Evolutionary conservation across 129 eudicot species (phyloP), one percentile per base, ranked within the genome.

Genomic region (Centrapalus pauciflorus): DNA sequence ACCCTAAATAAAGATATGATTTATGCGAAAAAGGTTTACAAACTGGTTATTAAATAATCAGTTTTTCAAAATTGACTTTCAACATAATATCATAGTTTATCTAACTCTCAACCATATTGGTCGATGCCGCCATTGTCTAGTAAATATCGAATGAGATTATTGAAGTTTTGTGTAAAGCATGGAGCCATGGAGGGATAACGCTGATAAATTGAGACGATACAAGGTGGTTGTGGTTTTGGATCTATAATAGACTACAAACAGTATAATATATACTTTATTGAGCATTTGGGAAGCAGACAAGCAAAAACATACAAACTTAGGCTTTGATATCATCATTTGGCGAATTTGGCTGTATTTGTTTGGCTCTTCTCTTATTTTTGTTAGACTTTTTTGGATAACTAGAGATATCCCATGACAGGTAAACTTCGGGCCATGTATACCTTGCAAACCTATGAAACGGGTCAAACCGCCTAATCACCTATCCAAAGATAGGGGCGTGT

Each of bases 271-370:
- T 2, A 25, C 5, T 5, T 29, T 48, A 48, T 30, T 9, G 13
- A 19, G 16, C 28, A 50, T 46, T 21, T 20, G 4, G 20, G 9
- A 34, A 61, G 50, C 50, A 34, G 32, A 61, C 27, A 9, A 21
- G 52, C 24, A 62, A 38, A 23, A 23, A 21, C 23, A 38, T 61
- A 38, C 69, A 25, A 25, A 14, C 24, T 63, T 41, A 41, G 25
- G 69, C 69, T 7, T 63, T 54, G 38, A 26, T 35, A 37, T 38
- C n/a, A 67, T 54, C 28, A 0, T 25, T n/a, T 25, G 67, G 24
- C 16, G 20, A 64, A 16, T 64, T 10, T n/a, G 19, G 67, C 16
- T 61, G 51, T n/a, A 1, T 33, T 60, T 60, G n/a, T 26, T 23
- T 23, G 67, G 34, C 70, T 28, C 23, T 3, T 57, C 6, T 29